Evolutionary conservation across 1,284 basidiomycete species (phyloP).

Genomic region (Cutaneotrichosporon mucoides): DNA sequence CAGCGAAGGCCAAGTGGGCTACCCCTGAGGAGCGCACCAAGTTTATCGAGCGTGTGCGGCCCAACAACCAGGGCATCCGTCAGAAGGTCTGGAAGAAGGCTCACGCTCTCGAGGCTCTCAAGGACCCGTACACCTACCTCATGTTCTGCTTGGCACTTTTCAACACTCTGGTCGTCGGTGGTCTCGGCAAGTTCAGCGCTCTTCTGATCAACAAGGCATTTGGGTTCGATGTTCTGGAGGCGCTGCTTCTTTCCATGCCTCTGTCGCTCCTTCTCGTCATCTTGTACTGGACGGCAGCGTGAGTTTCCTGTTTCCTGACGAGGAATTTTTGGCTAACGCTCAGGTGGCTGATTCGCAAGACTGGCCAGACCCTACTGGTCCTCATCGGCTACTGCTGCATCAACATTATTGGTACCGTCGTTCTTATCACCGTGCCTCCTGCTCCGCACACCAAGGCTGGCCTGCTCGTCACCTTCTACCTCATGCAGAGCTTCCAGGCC

Average conservation of each 20-base stretch:
- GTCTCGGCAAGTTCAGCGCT: constrained; percentile 25
- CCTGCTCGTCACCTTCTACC: constrained; percentile 20
- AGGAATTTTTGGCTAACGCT: not conserved
- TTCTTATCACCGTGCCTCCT: constrained; percentile 18
- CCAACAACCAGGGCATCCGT: constrained; percentile 37
- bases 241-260: constrained; percentile 25
- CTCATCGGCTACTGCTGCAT: constrained; percentile 14
- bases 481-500: constrained; percentile 11
- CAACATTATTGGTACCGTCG: constrained; percentile 17
- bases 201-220: constrained; percentile 27
- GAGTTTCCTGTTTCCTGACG: no score
- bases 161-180: constrained; percentile 32
- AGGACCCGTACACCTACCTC: constrained; percentile 29
- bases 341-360: constrained; percentile 9
- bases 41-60: constrained; percentile 36
- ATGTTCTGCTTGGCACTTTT: constrained; percentile 30
- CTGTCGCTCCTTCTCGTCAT: constrained; percentile 15
- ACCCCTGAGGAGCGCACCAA: constrained; percentile 25
- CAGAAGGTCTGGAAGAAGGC: constrained; percentile 24
- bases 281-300: constrained; percentile 11
- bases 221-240: constrained; percentile 16
- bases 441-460: constrained; percentile 6
- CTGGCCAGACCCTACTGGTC: constrained; percentile 1
- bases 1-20: constrained; percentile 30
- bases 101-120: constrained; percentile 28